Base-by-base conservation (phyloP, 2,329 filamentous ascomycete species). In the Fusarium oligoseptatum region DNA sequence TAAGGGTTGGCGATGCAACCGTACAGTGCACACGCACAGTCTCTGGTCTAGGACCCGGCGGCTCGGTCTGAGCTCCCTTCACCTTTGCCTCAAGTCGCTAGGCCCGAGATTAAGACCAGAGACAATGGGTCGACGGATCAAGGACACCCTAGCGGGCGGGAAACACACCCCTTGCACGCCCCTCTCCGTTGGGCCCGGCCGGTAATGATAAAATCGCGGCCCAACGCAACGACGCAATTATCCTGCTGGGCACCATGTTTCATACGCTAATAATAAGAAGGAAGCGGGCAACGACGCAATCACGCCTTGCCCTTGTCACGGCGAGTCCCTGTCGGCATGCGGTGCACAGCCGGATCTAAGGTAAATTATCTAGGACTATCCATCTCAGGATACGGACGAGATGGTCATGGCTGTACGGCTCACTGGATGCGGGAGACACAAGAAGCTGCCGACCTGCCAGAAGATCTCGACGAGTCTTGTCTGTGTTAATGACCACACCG, bases 101-200 rank as follows among this genome's bases (percentile, higher is more conserved):
- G 75, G 70, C 67, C 77, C 69, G 77, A 78, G 76, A 78, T 78
- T 78, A 78, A 76, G 77, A 74, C 74, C 74, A 78, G 60, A 63
- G 66, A 66, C 52, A 73, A 74, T 77, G 72, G 77, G 74, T 71
- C 74, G 70, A 77, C 48, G 64, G 66, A 68, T 68, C 70, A 70
- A 52, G 60, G 70, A 62, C 64, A 67, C 67, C 64, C 55, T 70
- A 57, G 65, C 64, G 39, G 62, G 64, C 66, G 61, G 41, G 29
- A 45, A 62, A 63, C 45, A 45, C 68, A 74, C 74, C 32, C 73
- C 74, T 69, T 72, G 61, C 72, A 68, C 66, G 65, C 67, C 71
- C 70, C 72, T 72, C 62, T 72, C 62, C 56, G 58, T 78, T 71
- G 67, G 75, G 71, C 67, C 72, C 64, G 65, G 74, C 67, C 65